Evolutionary conservation across 2,329 filamentous ascomycete species (phyloP).

Genomic region (Alternaria sp.): DNA sequence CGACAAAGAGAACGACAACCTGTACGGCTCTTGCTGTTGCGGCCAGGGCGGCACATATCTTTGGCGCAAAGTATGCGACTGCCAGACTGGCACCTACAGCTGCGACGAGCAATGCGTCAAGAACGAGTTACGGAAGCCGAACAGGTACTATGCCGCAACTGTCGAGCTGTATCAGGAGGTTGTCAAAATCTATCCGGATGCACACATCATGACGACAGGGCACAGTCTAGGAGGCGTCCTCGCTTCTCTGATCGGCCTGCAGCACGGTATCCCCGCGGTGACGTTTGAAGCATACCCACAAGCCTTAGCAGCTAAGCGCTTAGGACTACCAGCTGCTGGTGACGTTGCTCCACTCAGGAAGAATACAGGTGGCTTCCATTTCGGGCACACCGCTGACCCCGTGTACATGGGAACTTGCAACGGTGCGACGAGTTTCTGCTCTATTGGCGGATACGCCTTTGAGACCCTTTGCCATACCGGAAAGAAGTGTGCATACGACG

Average conservation of each 20-base stretch:
- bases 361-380: slow-evolving; percentile 45
- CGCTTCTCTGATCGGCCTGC: slow-evolving; percentile 43
- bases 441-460: slow-evolving; percentile 45
- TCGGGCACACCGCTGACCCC: slow-evolving; percentile 46
- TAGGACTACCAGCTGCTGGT: slow-evolving; percentile 39
- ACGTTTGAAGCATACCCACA: slow-evolving; percentile 47
- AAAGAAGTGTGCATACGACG: slow-evolving; percentile 44
- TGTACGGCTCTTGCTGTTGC: slow-evolving; percentile 46
- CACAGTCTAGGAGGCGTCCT: slow-evolving; percentile 46
- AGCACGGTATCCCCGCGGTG: slow-evolving; percentile 41
- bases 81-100: slow-evolving; percentile 42
- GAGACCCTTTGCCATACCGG: slow-evolving; percentile 47
- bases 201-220: slow-evolving; percentile 44
- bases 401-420: slow-evolving; percentile 49
- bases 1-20: slow-evolving; percentile 48
- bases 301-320: slow-evolving; percentile 41
- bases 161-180: slow-evolving; percentile 44
- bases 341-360: slow-evolving; percentile 39
- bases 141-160: slow-evolving; percentile 41
- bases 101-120: slow-evolving; percentile 45
- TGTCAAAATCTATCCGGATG: slow-evolving; percentile 39
- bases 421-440: slow-evolving; percentile 44
- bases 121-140: slow-evolving; percentile 39
- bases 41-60: slow-evolving; percentile 45
- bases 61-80: slow-evolving; percentile 45